Evolutionary conservation across 164 flowering plant genomes (phyloP).

Genomic region (Berberis thunbergii): DNA sequence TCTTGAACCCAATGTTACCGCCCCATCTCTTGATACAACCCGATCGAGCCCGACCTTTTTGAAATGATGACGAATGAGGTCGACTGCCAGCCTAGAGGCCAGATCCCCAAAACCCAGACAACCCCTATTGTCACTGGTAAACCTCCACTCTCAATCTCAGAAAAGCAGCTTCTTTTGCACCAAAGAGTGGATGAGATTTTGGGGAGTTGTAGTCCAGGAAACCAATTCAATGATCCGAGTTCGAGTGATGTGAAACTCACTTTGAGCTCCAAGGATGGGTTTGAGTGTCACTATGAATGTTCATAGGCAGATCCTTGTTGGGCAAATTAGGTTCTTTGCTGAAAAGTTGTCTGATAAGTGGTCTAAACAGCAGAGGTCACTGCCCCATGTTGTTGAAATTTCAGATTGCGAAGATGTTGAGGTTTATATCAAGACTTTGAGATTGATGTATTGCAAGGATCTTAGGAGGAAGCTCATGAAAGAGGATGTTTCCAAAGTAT

Average conservation of each 20-base stretch:
- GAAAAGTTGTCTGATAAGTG: conserved; percentile 46
- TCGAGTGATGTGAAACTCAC: conserved; percentile 71
- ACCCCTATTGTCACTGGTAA: background rate
- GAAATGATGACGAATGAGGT: background rate
- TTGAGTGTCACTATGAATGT: conserved; percentile 48
- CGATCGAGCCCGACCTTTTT: background rate
- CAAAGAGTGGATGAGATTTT: too few relatives aligned
- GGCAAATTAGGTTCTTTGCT: conserved; percentile 12
- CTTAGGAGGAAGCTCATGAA: conserved; percentile 69
- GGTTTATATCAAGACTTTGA: conserved; percentile 56
- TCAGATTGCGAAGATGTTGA: conserved; percentile 84
- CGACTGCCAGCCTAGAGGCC: background rate
- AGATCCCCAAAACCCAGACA: too few relatives aligned
- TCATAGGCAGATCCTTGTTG: conserved; percentile 76
- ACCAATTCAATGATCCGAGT: conserved; percentile 55
- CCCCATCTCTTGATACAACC: background rate
- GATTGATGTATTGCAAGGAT: conserved; percentile 25
- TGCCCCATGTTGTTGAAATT: conserved; percentile 59
- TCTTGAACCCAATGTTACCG: background rate
- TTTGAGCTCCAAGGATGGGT: conserved; percentile 63
- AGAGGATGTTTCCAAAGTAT: conserved; percentile 73
- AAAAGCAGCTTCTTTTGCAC: conserved; percentile 21
- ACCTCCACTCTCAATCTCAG: background rate
- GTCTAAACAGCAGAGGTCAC: conserved; percentile 42
- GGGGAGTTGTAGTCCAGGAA: conserved; percentile 26